Evolutionary conservation across 805 yeast genomes (phyloP).

Genomic region (Kodamaea kaohsiungensis): DNA sequence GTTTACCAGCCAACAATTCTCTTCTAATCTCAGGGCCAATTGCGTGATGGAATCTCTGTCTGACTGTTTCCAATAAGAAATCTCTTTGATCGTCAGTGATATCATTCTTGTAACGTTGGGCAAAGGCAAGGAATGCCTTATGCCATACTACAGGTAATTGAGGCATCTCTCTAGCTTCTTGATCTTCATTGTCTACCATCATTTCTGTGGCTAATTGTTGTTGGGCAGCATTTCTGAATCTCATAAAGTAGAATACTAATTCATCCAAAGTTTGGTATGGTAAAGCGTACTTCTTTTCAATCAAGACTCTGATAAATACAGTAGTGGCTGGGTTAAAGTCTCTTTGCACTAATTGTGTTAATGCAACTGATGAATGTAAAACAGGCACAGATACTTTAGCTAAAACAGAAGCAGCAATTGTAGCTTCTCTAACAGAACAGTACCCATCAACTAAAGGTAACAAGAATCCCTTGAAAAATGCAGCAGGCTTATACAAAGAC

Average conservation of each 20-base stretch:
- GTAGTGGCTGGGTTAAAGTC: constrained; percentile 89
- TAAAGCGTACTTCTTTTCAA: constrained; percentile 93
- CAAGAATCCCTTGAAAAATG: constrained; percentile 94
- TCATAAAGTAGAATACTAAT: constrained; percentile 89
- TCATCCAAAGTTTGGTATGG: constrained; percentile 97
- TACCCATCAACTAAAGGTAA: constrained; percentile 89
- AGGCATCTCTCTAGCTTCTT: constrained; percentile 38
- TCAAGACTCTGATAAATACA: constrained; percentile 81
- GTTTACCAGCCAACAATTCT: constrained; percentile 83
- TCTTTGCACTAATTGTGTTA: constrained; percentile 74
- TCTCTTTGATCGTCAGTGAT: constrained; percentile 99
- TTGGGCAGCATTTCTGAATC: constrained; percentile 69
- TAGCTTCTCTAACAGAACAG: constrained; percentile 90
- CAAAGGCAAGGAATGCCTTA: constrained; percentile 90
- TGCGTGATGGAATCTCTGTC: constrained; percentile 84
- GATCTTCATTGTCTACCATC: constrained; percentile 34
- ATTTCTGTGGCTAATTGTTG: constrained; percentile 34
- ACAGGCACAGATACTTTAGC: constrained; percentile 91
- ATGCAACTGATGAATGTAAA: constrained; percentile 93
- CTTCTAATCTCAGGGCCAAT: constrained; percentile 95
- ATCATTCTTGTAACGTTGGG: constrained; percentile 95
- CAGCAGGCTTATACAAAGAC: constrained; percentile 94
- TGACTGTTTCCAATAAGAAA: constrained; percentile 83
- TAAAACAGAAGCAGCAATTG: constrained; percentile 90
- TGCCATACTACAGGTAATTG: constrained; percentile 96